A percentile compares a stretch with the other conserved stretches of the same genome.
Conservation (phyloP, 805 yeast genomes). For the Pichia paraexigua region DNA sequence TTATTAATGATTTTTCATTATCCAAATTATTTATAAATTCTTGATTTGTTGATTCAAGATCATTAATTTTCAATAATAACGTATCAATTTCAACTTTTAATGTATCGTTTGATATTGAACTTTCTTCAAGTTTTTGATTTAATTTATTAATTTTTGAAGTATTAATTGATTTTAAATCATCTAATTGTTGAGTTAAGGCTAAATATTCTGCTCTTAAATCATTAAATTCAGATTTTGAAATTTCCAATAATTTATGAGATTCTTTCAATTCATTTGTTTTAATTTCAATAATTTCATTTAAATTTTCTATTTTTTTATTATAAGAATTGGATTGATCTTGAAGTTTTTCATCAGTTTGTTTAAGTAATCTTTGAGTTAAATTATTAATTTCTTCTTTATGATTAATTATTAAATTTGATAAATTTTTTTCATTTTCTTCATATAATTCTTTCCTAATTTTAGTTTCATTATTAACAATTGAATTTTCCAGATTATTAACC, state of each 20-base stretch:
- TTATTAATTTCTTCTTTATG: conserved; percentile 28
- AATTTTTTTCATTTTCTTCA: conserved; percentile 29
- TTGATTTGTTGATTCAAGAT: not conserved
- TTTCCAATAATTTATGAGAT: conserved; percentile 1
- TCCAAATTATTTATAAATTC: not conserved
- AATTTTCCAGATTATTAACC: conserved; percentile 19
- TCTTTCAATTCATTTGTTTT: conserved; percentile 9
- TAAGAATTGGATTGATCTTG: conserved; percentile 27
- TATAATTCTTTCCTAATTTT: conserved; percentile 23
- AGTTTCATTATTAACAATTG: conserved; percentile 23
- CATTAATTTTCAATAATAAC: conserved; percentile 2
- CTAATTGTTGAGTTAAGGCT: not conserved
- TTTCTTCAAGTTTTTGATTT: conserved; percentile 3
- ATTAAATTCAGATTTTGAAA: not conserved
- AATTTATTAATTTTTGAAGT: not conserved
- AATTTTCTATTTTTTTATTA: conserved; percentile 21
- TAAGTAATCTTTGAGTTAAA: conserved; percentile 20
- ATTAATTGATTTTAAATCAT: not conserved
- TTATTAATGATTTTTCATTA: not conserved
- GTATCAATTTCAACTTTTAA: conserved; percentile 8
- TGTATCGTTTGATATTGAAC: not conserved
- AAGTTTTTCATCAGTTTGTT: conserved; percentile 25
- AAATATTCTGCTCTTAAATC: not conserved
- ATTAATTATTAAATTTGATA: conserved; percentile 31
- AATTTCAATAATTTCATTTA: not conserved